Base-by-base conservation (phyloP, 148 eudicot genomes). In the Fagopyrum esculentum region DNA sequence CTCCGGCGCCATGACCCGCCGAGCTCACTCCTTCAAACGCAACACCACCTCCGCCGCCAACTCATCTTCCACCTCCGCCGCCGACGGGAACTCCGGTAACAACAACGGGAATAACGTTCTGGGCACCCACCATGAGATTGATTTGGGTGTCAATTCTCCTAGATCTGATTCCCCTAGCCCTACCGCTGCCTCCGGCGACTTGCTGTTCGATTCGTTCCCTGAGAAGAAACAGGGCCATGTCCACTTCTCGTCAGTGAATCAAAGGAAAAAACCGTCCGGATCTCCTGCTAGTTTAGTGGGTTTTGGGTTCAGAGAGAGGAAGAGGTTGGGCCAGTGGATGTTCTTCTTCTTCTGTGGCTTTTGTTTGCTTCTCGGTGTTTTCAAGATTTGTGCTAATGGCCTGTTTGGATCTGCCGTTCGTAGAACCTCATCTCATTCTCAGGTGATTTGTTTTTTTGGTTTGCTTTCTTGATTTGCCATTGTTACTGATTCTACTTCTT, bases 1-100 rank as follows among this genome's bases (percentile, higher is more conserved):
- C 82, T 86, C 92, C 4, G 85, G 90, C 64, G 80, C 91, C 71
- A 87, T 93, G 85, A 89, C 97, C n/a, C 97, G 98, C 49, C 78
- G 98, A 54, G 90, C 93, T 0, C 93, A 87, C 4, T 90, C 98
- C 26, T 93, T 93, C 79, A 91, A 93, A 68, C 88, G 93, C 74
- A 81, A 71, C 78, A 75, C 64, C 63, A 72, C 46, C 79, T 54
- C 46, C 45, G 60, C 35, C 48, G n/a, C 35, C 71, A 56, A 45
- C 63, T 46, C 30, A 30, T 19, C 55, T 16, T 6, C 48, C 70
- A n/a, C 47, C 26, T 15, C 75, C 4, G 10, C 75, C 6, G 47
- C 45, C 5, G 17, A 15, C 68, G 72, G 45, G 59, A 72, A 16
- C 30, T 9, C 60, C 22, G n/a, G 60, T 6, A 74, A 16, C n/a